A percentile compares a stretch with the other conserved stretches of the same genome.
These are phyloP conservation scores for Irpex sp. DNA, from an alignment of 1,284 basidiomycete species.

Conservation along the genomic window DNA sequence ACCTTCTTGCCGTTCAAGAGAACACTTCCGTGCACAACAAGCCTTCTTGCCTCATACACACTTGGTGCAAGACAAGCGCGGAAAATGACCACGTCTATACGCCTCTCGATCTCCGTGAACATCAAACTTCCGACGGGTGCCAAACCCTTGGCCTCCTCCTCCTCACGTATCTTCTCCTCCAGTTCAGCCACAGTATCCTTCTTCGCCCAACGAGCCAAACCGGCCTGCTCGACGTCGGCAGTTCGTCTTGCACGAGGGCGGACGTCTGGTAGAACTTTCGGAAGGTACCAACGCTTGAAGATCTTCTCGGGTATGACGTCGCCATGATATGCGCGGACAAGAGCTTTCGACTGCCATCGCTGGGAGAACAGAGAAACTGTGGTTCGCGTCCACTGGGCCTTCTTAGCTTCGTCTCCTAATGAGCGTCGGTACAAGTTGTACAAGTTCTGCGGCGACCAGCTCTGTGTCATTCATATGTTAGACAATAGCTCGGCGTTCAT, in stretches of 20 bases:
- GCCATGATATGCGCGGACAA: conserved; percentile 93
- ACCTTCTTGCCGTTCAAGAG: conserved; percentile 89
- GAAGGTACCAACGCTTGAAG: conserved; percentile 96
- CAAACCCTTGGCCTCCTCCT: conserved; percentile 59
- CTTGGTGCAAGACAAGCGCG: conserved; percentile 88
- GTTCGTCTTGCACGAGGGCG: conserved; percentile 47
- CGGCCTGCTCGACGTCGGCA: conserved; percentile 38
- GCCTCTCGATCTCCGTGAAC: conserved; percentile 89
- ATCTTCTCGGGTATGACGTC: conserved; percentile 92
- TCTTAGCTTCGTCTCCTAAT: conserved; percentile 28
- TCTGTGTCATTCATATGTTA: conserved; percentile 42
- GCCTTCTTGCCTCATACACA: conserved; percentile 84
- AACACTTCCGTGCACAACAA: conserved; percentile 89
- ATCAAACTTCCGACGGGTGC: conserved; percentile 88
- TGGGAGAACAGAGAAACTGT: conserved; percentile 80
- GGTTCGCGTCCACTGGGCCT: neutral
- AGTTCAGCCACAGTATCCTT: conserved; percentile 42
- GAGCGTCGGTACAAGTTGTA: conserved; percentile 65
- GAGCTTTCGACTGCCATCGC: conserved; percentile 88
- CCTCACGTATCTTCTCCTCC: conserved; percentile 44
- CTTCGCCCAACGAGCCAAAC: conserved; percentile 50
- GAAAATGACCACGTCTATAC: conserved; percentile 92
- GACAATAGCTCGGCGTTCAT: neutral
- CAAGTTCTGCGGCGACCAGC: conserved; percentile 76
- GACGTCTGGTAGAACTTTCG: conserved; percentile 83